phyloP scores from a whole-genome alignment of 768 basidiomycete species.

The Pisolithus tinctorius region DNA sequence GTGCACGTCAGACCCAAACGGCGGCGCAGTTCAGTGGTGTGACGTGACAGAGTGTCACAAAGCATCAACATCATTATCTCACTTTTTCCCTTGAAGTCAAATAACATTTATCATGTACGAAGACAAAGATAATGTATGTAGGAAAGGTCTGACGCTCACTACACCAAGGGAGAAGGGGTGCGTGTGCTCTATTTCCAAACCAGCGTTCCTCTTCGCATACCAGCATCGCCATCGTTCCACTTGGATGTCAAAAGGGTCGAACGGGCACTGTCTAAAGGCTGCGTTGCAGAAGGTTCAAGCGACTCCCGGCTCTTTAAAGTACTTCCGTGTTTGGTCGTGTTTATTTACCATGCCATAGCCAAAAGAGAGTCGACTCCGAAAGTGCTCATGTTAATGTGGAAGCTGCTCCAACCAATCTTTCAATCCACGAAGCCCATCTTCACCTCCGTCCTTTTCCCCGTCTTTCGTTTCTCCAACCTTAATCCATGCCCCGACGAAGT shows the following conservation, averaged over 20 bases:
- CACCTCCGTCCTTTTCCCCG: constrained; percentile 31
- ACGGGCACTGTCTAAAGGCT: constrained; percentile 71
- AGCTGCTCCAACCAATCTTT: constrained; percentile 44
- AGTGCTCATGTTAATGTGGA: constrained; percentile 19
- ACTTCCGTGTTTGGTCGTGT: constrained; percentile 22
- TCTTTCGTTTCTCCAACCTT: constrained; percentile 25
- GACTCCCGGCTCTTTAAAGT: constrained; percentile 10
- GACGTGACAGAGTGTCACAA: constrained; percentile 4
- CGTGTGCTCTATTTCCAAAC: constrained; percentile 57
- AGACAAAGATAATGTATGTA: constrained; percentile 30
- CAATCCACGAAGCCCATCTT: constrained; percentile 37
- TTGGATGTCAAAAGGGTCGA: constrained; percentile 31
- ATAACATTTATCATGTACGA: too few relatives aligned
- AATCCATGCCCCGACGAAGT: constrained; percentile 57
- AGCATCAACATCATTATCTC: too few relatives aligned
- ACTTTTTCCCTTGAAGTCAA: too few relatives aligned
- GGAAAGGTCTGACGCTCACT: constrained; percentile 63
- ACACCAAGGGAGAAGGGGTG: constrained; percentile 40
- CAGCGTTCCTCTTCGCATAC: constrained; percentile 56
- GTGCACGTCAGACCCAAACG: constrained; percentile 14
- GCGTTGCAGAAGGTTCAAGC: constrained; percentile 30
- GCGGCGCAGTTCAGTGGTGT: constrained; percentile 11
- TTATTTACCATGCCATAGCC: constrained; percentile 8
- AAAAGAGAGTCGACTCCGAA: constrained; percentile 3
- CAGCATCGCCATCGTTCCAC: constrained; percentile 58